Percentiles rank a stretch among this genome's conserved stretches.
These are phyloP conservation scores for Iberis amara DNA, from an alignment of 441 rosid genomes.

Conservation along the genomic window DNA sequence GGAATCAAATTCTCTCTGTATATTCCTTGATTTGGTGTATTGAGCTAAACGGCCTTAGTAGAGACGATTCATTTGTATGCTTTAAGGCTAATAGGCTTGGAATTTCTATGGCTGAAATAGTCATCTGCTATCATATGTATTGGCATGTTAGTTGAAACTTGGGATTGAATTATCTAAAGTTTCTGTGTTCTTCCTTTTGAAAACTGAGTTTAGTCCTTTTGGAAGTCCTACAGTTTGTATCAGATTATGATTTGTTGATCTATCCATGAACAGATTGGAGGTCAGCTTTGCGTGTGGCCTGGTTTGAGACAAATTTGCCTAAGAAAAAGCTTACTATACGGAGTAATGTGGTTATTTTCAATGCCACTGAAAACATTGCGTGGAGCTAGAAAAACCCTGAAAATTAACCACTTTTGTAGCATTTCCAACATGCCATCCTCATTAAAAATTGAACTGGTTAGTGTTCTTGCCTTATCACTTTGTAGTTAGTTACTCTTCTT, in stretches of 20 bases:
- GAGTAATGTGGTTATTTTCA: slow-evolving; percentile 64
- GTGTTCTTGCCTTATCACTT: slow-evolving; percentile 11
- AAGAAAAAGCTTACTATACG: slow-evolving; percentile 76
- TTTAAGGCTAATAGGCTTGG: neutral
- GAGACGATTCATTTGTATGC: no score
- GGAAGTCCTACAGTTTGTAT: neutral
- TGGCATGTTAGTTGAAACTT: slow-evolving; percentile 6
- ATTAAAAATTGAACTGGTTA: slow-evolving; percentile 85
- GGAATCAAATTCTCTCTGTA: neutral
- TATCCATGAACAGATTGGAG: slow-evolving; percentile 36
- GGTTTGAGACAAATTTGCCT: slow-evolving; percentile 71
- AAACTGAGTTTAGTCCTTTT: neutral
- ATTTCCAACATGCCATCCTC: slow-evolving; percentile 65
- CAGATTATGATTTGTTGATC: slow-evolving; percentile 10
- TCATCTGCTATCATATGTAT: neutral
- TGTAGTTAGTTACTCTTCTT: neutral
- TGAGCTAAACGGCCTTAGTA: no score
- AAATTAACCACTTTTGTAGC: slow-evolving; percentile 81
- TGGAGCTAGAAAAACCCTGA: slow-evolving; percentile 82
- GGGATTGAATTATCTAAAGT: neutral
- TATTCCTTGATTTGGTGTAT: no score
- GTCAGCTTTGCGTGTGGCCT: slow-evolving; percentile 71
- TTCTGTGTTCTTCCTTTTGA: neutral
- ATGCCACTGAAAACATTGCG: slow-evolving; percentile 81
- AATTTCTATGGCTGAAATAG: neutral